Conservation (phyloP, 2,329 filamentous ascomycete genomes). For the Thelonectria blattea region DNA sequence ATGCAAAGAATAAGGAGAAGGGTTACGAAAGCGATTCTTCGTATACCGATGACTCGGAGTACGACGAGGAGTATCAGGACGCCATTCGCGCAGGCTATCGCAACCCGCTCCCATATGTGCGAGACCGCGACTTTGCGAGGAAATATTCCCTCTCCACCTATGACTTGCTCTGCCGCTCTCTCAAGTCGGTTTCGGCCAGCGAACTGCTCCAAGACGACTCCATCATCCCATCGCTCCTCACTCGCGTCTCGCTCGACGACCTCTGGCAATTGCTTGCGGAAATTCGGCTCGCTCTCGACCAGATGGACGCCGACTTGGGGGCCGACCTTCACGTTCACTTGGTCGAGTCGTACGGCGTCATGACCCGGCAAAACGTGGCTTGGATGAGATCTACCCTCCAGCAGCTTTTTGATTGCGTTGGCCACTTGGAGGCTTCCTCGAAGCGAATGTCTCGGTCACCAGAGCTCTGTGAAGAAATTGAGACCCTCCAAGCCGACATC, state of each 20-base stretch:
- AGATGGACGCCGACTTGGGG: conserved; percentile 35
- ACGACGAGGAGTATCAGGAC: conserved; percentile 32
- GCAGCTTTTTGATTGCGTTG: neutral
- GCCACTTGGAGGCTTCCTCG: neutral
- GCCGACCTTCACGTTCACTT: conserved; percentile 34
- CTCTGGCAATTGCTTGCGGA: conserved; percentile 38
- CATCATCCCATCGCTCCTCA: conserved; percentile 23
- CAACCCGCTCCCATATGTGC: conserved; percentile 26
- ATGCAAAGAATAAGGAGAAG: neutral
- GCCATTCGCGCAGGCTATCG: conserved; percentile 26
- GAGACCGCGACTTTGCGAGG: conserved; percentile 37
- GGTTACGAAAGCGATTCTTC: conserved; percentile 23
- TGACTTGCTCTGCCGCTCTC: conserved; percentile 33
- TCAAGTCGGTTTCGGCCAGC: conserved; percentile 21
- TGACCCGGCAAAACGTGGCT: conserved; percentile 31
- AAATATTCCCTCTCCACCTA: conserved; percentile 36
- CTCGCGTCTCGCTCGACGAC: conserved; percentile 32
- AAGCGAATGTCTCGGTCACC: neutral
- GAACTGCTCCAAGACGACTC: conserved; percentile 21
- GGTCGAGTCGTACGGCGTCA: conserved; percentile 33
- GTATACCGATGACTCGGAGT: conserved; percentile 29
- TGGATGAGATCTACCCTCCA: conserved; percentile 33
- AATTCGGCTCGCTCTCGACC: conserved; percentile 35
- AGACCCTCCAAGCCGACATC: neutral
- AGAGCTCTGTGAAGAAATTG: conserved; percentile 3